Conservation (phyloP, 75 land plant species). For the Ceratopteris richardii region DNA sequence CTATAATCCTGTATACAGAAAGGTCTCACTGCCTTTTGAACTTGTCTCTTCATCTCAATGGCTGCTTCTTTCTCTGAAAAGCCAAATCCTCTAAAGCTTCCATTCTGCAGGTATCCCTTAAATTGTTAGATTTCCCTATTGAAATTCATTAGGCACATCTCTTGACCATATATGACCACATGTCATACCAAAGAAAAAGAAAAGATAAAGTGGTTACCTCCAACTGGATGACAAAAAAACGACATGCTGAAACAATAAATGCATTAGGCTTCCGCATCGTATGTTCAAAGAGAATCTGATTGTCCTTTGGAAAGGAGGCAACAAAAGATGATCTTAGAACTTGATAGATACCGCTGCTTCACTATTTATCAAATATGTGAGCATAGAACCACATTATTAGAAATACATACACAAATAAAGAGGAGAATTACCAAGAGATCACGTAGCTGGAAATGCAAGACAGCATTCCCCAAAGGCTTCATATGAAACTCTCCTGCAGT, state of each 20-base stretch:
- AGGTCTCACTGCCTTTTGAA: constrained; percentile 21
- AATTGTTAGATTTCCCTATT: too few relatives aligned
- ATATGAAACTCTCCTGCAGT: constrained; percentile 36
- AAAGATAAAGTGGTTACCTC: constrained; percentile 15
- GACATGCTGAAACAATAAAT: constrained; percentile 19
- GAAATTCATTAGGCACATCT: too few relatives aligned
- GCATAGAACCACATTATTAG: too few relatives aligned
- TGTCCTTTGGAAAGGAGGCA: constrained; percentile 34
- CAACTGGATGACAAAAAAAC: constrained; percentile 37
- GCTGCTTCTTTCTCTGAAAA: constrained; percentile 27
- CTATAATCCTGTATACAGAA: constrained; percentile 14
- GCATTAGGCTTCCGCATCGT: constrained; percentile 33
- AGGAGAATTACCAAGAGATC: constrained; percentile 25
- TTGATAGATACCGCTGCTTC: too few relatives aligned
- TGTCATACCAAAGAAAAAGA: too few relatives aligned
- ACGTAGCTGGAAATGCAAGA: constrained; percentile 31
- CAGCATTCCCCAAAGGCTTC: constrained; percentile 26
- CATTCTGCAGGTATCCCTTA: constrained; percentile 34
- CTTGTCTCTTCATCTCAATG: constrained; percentile 25
- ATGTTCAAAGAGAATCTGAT: constrained; percentile 34
- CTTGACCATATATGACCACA: too few relatives aligned
- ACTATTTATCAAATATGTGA: too few relatives aligned
- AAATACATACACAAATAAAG: too few relatives aligned
- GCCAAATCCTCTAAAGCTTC: constrained; percentile 38
- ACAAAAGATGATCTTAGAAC: too few relatives aligned